Evolutionary conservation across 164 flowering plant genomes (phyloP), one percentile per base, ranked within the genome.

Genomic region (Tetrastigma voinierianum): DNA sequence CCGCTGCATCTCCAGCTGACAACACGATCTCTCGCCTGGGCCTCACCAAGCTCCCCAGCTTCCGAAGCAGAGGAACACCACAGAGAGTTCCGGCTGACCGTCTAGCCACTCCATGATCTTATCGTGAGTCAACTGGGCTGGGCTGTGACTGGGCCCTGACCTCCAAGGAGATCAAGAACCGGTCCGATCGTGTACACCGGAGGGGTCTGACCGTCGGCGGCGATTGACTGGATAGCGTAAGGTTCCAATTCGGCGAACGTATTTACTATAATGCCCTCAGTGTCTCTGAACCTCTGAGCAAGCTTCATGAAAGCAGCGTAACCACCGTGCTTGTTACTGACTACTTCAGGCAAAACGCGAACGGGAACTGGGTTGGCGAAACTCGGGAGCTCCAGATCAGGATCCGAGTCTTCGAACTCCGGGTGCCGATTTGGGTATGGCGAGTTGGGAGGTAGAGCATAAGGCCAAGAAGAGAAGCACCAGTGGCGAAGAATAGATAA

Each of bases 131-230:
- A 13, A 57, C 25, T 21, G 13, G 19, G 52, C 46, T 18, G 64
- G 54, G n/a, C 66, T 49, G 65, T 62, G 43, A 16, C 59, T n/a
- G n/a, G 17, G 9, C 11, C 25, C 51, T 58, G 68, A 6, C 68
- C 78, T 2, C 11, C 25, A 1, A 70, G 64, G 45, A n/a, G n/a
- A n/a, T 68, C 69, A 3, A 74, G 24, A 49, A 77, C 51, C 1
- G 80, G 80, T 45, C 80, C 80, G 7, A 77, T 62, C 0, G 75
- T 32, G 45, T 63, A 71, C n/a, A 74, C 62, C 15, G 70, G 68
- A 2, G 81, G 81, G 12, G 43, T 9, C 7, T 5, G 19, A 11
- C 19, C 43, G 15, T 1, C 64, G 2, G 64, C n/a, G 16, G 74
- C 70, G 12, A 74, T 9, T 3, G 70, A 32, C 48, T 70, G 48